These are phyloP conservation scores for Mucor velutinosus DNA, from an alignment of 371 early-diverging fungal species.

Conservation along the genomic window DNA sequence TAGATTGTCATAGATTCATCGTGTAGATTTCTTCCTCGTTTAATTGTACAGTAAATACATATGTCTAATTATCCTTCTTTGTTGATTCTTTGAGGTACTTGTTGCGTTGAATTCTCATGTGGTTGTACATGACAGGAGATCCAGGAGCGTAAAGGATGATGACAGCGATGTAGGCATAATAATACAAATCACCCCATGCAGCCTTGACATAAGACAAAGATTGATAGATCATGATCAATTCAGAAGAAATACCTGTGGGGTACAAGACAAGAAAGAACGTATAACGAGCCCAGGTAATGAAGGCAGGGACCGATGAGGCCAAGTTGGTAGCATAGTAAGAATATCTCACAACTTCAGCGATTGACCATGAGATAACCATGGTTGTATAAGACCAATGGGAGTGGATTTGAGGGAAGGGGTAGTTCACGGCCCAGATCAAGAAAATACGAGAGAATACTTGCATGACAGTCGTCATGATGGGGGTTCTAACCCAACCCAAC, in stretches of 20 bases:
- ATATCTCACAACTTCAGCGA: constrained; percentile 90
- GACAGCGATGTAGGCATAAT: constrained; percentile 52
- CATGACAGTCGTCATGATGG: constrained; percentile 75
- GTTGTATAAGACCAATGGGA: constrained; percentile 68
- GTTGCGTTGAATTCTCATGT: constrained; percentile 87
- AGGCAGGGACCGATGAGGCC: constrained; percentile 46
- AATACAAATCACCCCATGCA: constrained; percentile 43
- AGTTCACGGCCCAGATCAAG: constrained; percentile 79
- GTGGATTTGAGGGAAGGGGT: constrained; percentile 65
- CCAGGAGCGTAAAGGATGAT: constrained; percentile 73
- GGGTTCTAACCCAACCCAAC: constrained; percentile 76
- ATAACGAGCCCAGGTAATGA: constrained; percentile 76
- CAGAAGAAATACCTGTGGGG: constrained; percentile 90
- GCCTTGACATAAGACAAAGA: constrained; percentile 66
- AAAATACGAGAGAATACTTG: constrained; percentile 87
- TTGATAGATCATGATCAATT: constrained; percentile 72
- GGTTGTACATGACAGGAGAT: constrained; percentile 81
- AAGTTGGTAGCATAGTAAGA: constrained; percentile 79
- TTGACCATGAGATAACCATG: constrained; percentile 88
- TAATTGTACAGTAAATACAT: neutral
- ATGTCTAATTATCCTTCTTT: neutral
- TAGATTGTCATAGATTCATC: neutral
- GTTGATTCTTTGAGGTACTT: constrained; percentile 61
- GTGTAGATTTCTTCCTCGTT: neutral
- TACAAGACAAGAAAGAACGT: constrained; percentile 88